Evolutionary conservation across 345 rosid genomes (phyloP).

Genomic region (Populus simonii): DNA sequence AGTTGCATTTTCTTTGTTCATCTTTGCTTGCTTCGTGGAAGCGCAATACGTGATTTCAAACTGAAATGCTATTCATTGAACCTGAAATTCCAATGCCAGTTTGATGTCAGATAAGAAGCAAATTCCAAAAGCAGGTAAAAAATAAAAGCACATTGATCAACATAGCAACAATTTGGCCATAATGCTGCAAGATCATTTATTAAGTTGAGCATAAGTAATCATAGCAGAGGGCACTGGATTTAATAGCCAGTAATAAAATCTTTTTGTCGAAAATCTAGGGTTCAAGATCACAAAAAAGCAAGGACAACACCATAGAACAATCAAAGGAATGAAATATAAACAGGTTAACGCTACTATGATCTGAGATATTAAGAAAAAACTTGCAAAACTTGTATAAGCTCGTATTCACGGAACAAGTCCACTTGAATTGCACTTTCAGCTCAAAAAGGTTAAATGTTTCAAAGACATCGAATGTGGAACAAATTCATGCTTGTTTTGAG

Average conservation of each 20-base stretch:
- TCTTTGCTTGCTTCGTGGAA: conserved; percentile 42
- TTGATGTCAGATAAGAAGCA: conserved; percentile 9
- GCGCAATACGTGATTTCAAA: conserved; percentile 34
- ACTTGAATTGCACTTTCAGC: not conserved
- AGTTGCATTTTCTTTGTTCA: conserved; percentile 57
- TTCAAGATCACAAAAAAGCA: not conserved
- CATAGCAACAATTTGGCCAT: not conserved
- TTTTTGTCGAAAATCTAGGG: not conserved
- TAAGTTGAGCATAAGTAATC: not conserved
- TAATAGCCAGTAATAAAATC: not conserved
- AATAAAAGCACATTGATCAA: not conserved
- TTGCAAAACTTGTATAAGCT: not conserved
- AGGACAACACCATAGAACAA: not conserved
- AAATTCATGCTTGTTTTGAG: not conserved
- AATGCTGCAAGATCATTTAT: not conserved
- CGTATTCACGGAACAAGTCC: not conserved
- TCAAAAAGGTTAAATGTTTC: not conserved
- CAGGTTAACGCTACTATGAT: not conserved
- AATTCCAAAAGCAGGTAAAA: not conserved
- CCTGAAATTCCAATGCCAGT: conserved; percentile 33
- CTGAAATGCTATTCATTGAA: conserved; percentile 34
- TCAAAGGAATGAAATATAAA: not conserved
- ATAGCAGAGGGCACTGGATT: not conserved
- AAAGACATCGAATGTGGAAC: not conserved
- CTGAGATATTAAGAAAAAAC: not conserved